Base-by-base conservation (phyloP, 2,329 filamentous ascomycete genomes). In the Paraconiothyrium sp. region DNA sequence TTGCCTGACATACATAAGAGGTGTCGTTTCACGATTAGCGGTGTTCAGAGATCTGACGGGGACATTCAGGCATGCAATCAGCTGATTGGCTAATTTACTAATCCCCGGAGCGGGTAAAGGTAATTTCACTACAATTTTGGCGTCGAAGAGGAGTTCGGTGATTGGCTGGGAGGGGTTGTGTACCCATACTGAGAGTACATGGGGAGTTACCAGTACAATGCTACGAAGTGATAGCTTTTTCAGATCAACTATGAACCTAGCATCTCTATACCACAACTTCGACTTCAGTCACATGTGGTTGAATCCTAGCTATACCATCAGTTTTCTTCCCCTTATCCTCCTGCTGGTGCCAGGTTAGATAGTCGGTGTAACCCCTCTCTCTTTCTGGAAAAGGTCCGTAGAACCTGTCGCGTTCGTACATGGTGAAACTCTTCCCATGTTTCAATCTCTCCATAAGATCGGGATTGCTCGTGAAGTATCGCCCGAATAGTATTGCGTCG, bases 381-480 rank as follows among this genome's bases (percentile, higher is more conserved):
- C 66, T 63, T n/a, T 67, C 63, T 22, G 65, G 54, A 13, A 67
- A 59, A 0, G 68, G 70, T 10, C 70, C 70, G 57, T 72, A 72
- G 34, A 72, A 71, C 9, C 61, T 67, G 30, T 47, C 56, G n/a
- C 80, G 71, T 54, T 83, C 75, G 62, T 81, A 82, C 7, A 68
- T 70, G 0, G 71, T 69, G 32, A 84, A 69, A 7, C 71, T 67
- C 30, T 75, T 64, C 0, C 76, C 76, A 20, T 79, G 68, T 47
- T 72, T 72, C 34, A 84, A 60, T 59, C 80, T 75, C 60, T 78
- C 77, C 2, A 77, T 72, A 35, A 84, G 59, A 68, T 84, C 82
- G 0, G 82, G 82, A 54, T 83, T 84, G 54, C 78, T 75, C 51
- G 81, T 80, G 59, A 83, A 84, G 59, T 75, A 79, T 11, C 79